Percentiles rank a stretch among this genome's conserved stretches.
Conservation (phyloP, 768 basidiomycete species). For the Kwoniella bestiolae region DNA sequence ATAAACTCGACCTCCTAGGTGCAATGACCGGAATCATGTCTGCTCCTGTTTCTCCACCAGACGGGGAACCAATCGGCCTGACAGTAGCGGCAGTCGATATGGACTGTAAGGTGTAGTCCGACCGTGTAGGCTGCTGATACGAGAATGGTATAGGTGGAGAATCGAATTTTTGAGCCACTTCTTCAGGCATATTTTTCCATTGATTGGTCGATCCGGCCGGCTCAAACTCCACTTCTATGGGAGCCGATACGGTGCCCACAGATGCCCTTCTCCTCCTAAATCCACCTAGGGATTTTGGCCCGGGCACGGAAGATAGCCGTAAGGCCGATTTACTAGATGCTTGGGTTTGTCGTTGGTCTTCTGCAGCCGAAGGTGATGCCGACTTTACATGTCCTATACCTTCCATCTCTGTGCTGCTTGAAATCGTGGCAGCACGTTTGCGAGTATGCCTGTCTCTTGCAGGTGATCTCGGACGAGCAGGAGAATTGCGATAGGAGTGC, state of each 20-base stretch:
- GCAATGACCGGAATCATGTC: slow-evolving; percentile 11
- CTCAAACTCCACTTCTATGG: slow-evolving; percentile 19
- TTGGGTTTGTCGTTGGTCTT: background rate
- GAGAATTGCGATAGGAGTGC: background rate
- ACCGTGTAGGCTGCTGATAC: slow-evolving; percentile 34
- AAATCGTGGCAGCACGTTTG: slow-evolving; percentile 3
- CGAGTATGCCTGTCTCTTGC: background rate
- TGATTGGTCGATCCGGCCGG: slow-evolving; percentile 12
- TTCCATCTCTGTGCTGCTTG: background rate
- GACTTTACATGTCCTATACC: background rate
- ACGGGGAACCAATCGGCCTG: slow-evolving; percentile 41
- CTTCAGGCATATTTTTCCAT: slow-evolving; percentile 38
- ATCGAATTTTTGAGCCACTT: slow-evolving; percentile 33
- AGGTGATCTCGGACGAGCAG: background rate
- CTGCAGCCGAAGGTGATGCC: slow-evolving; percentile 6
- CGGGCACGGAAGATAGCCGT: slow-evolving; percentile 5
- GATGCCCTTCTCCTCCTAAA: slow-evolving; percentile 28
- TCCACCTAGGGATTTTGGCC: slow-evolving; percentile 9
- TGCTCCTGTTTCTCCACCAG: background rate
- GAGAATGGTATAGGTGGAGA: slow-evolving; percentile 32
- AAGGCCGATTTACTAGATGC: background rate
- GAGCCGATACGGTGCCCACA: slow-evolving; percentile 11
- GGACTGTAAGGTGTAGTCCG: slow-evolving; percentile 45
- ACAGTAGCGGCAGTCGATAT: slow-evolving; percentile 34
- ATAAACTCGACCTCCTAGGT: slow-evolving; percentile 28